Evolutionary conservation across 441 rosid genomes (phyloP).

Genomic region (Melastoma candidum): DNA sequence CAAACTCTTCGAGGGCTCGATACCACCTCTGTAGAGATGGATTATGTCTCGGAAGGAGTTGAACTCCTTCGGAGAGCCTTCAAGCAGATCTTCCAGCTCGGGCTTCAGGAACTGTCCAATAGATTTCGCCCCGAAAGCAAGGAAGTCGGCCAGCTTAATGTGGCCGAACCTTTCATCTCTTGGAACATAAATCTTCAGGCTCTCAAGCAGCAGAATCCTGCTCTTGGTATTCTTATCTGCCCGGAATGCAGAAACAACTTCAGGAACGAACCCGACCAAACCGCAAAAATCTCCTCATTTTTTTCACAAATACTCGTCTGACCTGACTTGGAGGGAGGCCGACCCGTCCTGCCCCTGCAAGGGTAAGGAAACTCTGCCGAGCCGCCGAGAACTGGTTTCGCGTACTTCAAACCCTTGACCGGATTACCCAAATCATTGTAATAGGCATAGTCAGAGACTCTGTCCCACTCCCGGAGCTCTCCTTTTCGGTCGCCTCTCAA

Average conservation of each 20-base stretch:
- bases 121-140: slow-evolving; percentile 39
- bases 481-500: slow-evolving; percentile 59
- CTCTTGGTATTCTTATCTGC: slow-evolving; percentile 50
- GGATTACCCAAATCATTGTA: slow-evolving; percentile 74
- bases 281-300: no score
- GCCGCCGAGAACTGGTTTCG: slow-evolving; percentile 70
- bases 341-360: slow-evolving; percentile 71
- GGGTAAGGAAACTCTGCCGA: slow-evolving; percentile 68
- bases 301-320: background rate
- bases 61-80: slow-evolving; percentile 44
- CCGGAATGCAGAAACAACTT: no score
- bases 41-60: slow-evolving; percentile 42
- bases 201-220: slow-evolving; percentile 35
- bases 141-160: slow-evolving; percentile 53
- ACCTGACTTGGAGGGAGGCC: slow-evolving; percentile 42
- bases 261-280: no score
- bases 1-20: slow-evolving; percentile 31
- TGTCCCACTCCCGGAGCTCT: slow-evolving; percentile 51
- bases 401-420: slow-evolving; percentile 24
- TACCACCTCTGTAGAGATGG: slow-evolving; percentile 46
- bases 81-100: slow-evolving; percentile 32
- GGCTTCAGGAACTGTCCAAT: slow-evolving; percentile 40
- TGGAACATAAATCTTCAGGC: slow-evolving; percentile 59
- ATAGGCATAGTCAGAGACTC: slow-evolving; percentile 66
- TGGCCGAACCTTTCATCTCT: slow-evolving; percentile 65